Base-by-base conservation (phyloP, 495 filamentous ascomycete species). In the Amniculicola lignicola region DNA sequence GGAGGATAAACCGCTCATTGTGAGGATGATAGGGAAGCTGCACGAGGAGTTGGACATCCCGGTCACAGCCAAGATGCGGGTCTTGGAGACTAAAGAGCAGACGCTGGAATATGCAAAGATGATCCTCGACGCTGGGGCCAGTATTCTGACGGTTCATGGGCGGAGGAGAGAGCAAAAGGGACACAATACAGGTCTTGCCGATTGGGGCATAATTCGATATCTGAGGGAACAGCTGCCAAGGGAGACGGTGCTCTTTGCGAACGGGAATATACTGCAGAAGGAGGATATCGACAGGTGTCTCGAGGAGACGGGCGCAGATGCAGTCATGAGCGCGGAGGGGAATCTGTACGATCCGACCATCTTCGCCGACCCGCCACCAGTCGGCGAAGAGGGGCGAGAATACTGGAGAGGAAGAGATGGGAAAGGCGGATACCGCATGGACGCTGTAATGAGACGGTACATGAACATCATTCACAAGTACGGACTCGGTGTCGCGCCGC, bases 191-290 rank as follows among this genome's bases (percentile, higher is more conserved):
- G 93, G 94, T 0, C 63, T 97, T 23, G 93, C 93, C 3, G 91
- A 97, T 71, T 99, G 93, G 94, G 78, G 72, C 23, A 79, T 84
- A 45, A 83, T 99, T 45, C 78, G 83, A 21, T 94, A 87, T 60
- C 73, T 99, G 42, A 79, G 94, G 37, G 84, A 95, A 28, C 84
- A 88, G 41, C 73, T 99, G 19, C 92, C 93, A 1, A 72, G 77
- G 2, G 89, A 96, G 23, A 89, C 89, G 31, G 93, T 99, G 7
- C 81, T 99, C 7, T 95, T 99, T 66, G 91, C 93, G 12, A 99
- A 99, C 67, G 93, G 93, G 14, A 97, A 97, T 63, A 86, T 95
- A 28, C 77, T 99, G 53, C 83, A 84, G 68, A 77, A 87, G 50
- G 86, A 79, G 1, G 94, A 97, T 67, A 72, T 97, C n/a, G 78